Evolutionary conservation across 208 protist species (phyloP), one percentile per base, ranked within the genome.

Genomic region (Trypanosomatidae sp.): DNA sequence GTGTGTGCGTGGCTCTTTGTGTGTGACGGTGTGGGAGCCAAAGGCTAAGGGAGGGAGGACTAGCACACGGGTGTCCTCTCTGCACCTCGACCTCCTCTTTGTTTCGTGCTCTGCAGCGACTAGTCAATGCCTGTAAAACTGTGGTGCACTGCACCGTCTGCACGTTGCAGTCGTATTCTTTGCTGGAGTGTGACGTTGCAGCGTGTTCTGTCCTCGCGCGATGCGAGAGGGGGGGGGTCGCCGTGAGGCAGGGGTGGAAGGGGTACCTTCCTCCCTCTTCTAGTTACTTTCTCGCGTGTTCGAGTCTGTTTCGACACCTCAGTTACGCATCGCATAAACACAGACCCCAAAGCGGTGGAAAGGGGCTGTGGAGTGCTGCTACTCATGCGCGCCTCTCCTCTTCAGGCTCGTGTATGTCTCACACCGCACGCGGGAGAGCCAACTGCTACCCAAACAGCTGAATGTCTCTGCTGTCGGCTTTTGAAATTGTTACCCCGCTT

Each of bases 51-150:
- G 43, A 46, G 47, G n/a, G 39, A 28, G 22, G n/a, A 49, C 10
- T 56, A 46, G 39, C 12, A 9, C 19, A 53, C 5, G 36, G n/a
- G 30, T 46, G 28, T 49, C n/a, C 49, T 60, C 3, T 58, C 2
- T 74, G 22, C 49, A 62, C 36, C 22, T 69, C 52, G 30, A 19
- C n/a, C 15, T 77, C 39, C 52, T 39, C 43, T 17, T 60, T 36
- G 56, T 19, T 60, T 46, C 25, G 56, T 67, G 50, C 47, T 53
- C 28, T 70, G 52, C 5, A 60, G 50, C 17, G 22, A 33, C 33
- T 19, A 36, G n/a, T 30, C 15, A 59, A 44, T 43, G 66, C 39
- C 46, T 56, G 33, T 55, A 43, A 17, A 46, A 25, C 49, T 44
- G 25, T n/a, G 46, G 28, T 59, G 49, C 22, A 60, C 50, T 19